phyloP scores from a whole-genome alignment of 1,284 basidiomycete species.

The Erythrobasidium hasegawianum region DNA sequence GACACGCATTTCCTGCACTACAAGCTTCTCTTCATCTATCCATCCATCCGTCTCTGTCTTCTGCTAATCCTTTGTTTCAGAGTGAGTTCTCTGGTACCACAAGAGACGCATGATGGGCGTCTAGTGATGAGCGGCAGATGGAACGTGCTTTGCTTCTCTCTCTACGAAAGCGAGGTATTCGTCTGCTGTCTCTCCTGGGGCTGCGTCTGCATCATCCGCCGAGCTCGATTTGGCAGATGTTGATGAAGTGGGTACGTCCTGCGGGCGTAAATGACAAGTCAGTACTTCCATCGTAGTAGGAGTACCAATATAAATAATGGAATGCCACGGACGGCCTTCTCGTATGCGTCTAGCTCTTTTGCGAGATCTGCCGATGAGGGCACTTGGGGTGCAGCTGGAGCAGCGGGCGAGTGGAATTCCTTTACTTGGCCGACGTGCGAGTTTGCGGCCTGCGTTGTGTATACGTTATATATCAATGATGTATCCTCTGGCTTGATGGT shows the following conservation, averaged over 20 bases:
- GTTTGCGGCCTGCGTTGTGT: constrained; percentile 45
- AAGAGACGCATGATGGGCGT: too few relatives aligned
- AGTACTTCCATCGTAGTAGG: neutral
- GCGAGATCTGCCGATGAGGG: constrained; percentile 50
- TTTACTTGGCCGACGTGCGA: constrained; percentile 49
- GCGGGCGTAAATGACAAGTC: neutral
- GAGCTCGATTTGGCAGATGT: neutral
- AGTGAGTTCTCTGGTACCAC: too few relatives aligned
- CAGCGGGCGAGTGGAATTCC: constrained; percentile 50
- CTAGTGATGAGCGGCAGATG: constrained; percentile 3
- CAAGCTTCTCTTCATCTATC: too few relatives aligned
- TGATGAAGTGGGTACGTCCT: neutral
- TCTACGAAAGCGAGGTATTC: constrained; percentile 47
- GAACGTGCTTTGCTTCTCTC: constrained; percentile 48
- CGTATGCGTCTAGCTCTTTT: constrained; percentile 51
- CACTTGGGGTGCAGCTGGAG: constrained; percentile 50
- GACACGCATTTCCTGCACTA: too few relatives aligned
- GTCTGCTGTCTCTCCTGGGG: constrained; percentile 46
- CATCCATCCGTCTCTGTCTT: too few relatives aligned
- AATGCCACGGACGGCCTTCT: constrained; percentile 40
- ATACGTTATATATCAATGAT: neutral
- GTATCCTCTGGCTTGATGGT: neutral
- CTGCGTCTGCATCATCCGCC: constrained; percentile 32
- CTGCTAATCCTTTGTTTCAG: too few relatives aligned
- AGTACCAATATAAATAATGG: too few relatives aligned